Conservation (phyloP, 2,329 filamentous ascomycete genomes). For the Alternaria triticimaculans region DNA sequence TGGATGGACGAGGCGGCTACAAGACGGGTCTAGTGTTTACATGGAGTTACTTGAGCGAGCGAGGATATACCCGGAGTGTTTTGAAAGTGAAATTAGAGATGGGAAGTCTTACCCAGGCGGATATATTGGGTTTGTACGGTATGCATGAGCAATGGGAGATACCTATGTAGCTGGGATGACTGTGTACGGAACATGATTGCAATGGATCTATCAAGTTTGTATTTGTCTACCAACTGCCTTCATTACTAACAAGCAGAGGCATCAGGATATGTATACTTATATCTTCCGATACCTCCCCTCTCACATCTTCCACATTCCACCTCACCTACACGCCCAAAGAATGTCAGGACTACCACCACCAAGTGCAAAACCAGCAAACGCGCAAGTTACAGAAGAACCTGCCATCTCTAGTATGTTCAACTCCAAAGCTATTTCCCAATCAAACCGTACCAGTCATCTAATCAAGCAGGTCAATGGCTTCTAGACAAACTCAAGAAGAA, state of each 20-base stretch:
- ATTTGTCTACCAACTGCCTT: not conserved
- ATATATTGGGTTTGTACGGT: not conserved
- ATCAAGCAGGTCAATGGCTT: not conserved
- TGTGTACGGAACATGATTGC: rapidly evolving
- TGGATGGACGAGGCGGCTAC: not conserved
- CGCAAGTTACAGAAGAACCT: not conserved
- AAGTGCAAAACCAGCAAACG: not conserved
- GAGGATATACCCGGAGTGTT: not conserved
- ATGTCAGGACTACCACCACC: not conserved
- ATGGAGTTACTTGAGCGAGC: not conserved
- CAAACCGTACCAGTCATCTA: not conserved
- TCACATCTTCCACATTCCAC: not conserved
- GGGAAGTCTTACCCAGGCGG: not conserved
- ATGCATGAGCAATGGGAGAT: not conserved
- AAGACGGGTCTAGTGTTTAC: too few relatives aligned
- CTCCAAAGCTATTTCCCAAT: not conserved
- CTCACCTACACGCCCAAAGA: rapidly evolving
- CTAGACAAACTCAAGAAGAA: not conserved
- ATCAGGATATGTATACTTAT: not conserved
- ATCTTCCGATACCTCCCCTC: not conserved
- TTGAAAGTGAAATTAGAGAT: too few relatives aligned
- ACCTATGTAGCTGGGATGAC: not conserved
- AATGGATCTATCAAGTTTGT: not conserved
- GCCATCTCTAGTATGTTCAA: not conserved
- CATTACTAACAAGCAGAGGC: not conserved